Evolutionary conservation across 805 yeast genomes (phyloP), one percentile per base, ranked within the genome.

Genomic region (Saturnispora zaruensis): DNA sequence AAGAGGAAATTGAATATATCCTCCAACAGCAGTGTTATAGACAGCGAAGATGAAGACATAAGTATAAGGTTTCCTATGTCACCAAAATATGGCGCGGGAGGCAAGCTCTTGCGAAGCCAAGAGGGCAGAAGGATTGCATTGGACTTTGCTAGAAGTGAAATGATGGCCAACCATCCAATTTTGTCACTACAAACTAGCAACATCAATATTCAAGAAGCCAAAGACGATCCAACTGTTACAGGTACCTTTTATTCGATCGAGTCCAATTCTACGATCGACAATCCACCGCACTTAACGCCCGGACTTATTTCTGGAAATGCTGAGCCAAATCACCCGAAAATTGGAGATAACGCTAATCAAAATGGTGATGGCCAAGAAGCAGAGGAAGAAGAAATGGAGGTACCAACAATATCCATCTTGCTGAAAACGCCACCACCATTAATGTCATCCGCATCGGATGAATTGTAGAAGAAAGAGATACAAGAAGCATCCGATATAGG

Each of bases 21-120:
- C 13, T 44, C 49, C 2, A 42, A 46, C 18, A 20, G 40, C 18
- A 41, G 16, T 36, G 13, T 38, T 20, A 46, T 11, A 16, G 33
- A 18, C 24, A 28, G 16, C 14, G 38, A 33, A 6, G 57, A 56
- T 11, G 58, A 57, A 16, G 58, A 57, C 18, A 26, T 54, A 9
- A 57, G 55, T 25, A 41, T 57, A n/a, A 50, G 78, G 49, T 75
- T 75, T 52, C 79, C 79, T 2, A 62, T 66, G 42, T 74, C 78
- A 0, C 77, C 79, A 2, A 69, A 68, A 40, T 73, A 70, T 51
- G 71, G 72, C 0, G 72, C 68, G 0, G 70, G 69, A 16, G 73
- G 72, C 0, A 57, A 55, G 18, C 53, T 69, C 11, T 50, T 68
- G 11, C 56, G 69, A 7, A 62, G 67, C 0, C 49, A 50, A 14